phyloP scores from a whole-genome alignment of 192 early-diverging fungal genomes.

The Coemansia sp. region DNA sequence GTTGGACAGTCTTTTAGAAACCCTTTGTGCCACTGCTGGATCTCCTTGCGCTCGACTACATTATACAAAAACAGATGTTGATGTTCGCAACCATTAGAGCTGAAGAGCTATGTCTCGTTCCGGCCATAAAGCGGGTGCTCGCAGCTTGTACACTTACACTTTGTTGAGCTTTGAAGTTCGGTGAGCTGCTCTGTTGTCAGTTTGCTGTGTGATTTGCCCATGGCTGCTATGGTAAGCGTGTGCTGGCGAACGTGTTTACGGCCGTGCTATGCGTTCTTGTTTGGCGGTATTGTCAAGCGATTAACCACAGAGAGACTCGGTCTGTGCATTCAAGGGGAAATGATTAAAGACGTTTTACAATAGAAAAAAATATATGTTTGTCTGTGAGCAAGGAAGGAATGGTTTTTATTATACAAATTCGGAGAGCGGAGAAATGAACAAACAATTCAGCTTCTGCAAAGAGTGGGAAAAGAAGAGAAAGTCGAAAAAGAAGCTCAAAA shows the following conservation, averaged over 20 bases:
- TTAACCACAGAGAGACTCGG: neutral
- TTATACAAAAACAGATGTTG: neutral
- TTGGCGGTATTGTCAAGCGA: neutral
- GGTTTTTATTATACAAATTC: neutral
- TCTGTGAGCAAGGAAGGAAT: neutral
- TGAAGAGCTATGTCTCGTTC: neutral
- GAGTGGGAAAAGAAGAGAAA: slow-evolving; percentile 1
- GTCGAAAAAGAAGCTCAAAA: neutral
- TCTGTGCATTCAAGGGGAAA: neutral
- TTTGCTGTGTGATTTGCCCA: slow-evolving; percentile 89
- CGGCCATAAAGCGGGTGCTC: neutral
- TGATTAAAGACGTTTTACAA: neutral
- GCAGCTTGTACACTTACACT: slow-evolving; percentile 61
- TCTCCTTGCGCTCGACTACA: slow-evolving; percentile 86
- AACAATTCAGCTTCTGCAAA: neutral
- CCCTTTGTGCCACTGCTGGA: slow-evolving; percentile 96
- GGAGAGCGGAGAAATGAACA: neutral
- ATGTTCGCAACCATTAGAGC: neutral
- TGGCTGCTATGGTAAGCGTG: slow-evolving; percentile 28
- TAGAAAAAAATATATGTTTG: neutral
- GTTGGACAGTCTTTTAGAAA: slow-evolving; percentile 91
- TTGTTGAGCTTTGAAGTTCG: slow-evolving; percentile 76
- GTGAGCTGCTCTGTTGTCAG: slow-evolving; percentile 72
- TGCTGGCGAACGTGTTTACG: neutral
- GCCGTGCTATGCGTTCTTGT: neutral